phyloP scores from a whole-genome alignment of 306 rosid species.

The Abrus pulchellus region DNA sequence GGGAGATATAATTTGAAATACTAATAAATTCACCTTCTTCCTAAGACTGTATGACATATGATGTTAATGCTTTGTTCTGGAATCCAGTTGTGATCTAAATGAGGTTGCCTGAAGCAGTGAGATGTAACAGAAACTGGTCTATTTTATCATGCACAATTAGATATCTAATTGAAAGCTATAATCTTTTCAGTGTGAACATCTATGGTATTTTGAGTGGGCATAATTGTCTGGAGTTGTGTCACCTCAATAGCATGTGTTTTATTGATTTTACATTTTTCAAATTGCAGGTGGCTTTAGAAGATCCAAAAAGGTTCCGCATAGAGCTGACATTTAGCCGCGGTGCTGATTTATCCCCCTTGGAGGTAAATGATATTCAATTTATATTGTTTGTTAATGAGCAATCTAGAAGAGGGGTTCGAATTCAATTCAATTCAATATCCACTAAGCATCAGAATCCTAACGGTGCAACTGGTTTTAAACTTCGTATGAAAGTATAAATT shows the following conservation, averaged over 20 bases:
- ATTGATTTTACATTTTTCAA: constrained; percentile 41
- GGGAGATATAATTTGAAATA: no score
- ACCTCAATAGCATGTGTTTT: neutral
- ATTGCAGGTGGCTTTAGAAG: constrained; percentile 87
- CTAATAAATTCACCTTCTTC: no score
- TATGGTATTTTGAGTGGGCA: neutral
- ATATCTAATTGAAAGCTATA: neutral
- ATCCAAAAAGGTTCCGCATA: constrained; percentile 86
- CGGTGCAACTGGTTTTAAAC: constrained; percentile 20
- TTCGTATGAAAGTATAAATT: constrained; percentile 4
- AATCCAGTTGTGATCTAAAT: no score
- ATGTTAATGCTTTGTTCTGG: no score
- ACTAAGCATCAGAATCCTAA: neutral
- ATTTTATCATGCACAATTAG: neutral
- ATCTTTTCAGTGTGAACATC: neutral
- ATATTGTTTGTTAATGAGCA: neutral
- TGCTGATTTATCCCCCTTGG: constrained; percentile 92
- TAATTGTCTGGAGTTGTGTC: constrained; percentile 21
- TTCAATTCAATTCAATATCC: constrained; percentile 32
- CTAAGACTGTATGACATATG: no score
- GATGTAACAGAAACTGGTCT: no score
- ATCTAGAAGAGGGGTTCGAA: constrained; percentile 23
- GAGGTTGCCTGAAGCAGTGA: no score
- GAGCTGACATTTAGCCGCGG: constrained; percentile 98
- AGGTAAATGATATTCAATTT: constrained; percentile 66